Evolutionary conservation across 208 protist genomes (phyloP), one percentile per base, ranked within the genome.

Genomic region (Trypanosoma mega): DNA sequence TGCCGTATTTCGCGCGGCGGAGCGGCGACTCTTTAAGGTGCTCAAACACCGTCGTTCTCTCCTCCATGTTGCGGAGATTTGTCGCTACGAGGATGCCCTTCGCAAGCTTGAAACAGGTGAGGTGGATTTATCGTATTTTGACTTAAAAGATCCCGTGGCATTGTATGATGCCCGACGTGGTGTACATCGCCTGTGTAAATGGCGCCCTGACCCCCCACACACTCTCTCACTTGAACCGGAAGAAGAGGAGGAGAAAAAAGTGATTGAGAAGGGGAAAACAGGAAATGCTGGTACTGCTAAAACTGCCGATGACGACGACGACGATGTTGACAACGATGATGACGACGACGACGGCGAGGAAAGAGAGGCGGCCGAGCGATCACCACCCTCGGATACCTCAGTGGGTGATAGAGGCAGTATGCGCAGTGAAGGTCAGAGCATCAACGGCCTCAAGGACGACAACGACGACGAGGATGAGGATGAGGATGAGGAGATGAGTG

Each of bases 41-140:
- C 65, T 96, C 16, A 65, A 69, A 31, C 47, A 92, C 53, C 87
- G 90, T 23, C 76, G 76, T 20, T 96, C 90, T 37, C 70, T 96
- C 63, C 84, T 94, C 30, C 80, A 84, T 49, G 58, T 76, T 4
- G 68, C 78, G 9, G 72, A 92, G 63, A 79, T 96, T 49, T 39
- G 89, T 20, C 30, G 58, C 0, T 88, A 78, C 55, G 87, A 90
- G 12, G 61, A 73, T 31, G 87, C 85, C 6, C 11, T 63, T 45
- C 44, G 52, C 39, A 68, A 78, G 57, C 60, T 92, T 7, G 49
- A 74, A 47, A 45, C 18, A 18, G 90, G 90, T 8, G 51, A 39
- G 50, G 65, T 50, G 21, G 62, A 67, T 57, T 68, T 85, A 34
- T 96, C 90, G 11, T 75, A 37, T 43, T 94, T 93, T 62, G 68